These are phyloP conservation scores for Blechomonas ayalai DNA, from an alignment of 208 protist genomes.

Conservation along the genomic window DNA sequence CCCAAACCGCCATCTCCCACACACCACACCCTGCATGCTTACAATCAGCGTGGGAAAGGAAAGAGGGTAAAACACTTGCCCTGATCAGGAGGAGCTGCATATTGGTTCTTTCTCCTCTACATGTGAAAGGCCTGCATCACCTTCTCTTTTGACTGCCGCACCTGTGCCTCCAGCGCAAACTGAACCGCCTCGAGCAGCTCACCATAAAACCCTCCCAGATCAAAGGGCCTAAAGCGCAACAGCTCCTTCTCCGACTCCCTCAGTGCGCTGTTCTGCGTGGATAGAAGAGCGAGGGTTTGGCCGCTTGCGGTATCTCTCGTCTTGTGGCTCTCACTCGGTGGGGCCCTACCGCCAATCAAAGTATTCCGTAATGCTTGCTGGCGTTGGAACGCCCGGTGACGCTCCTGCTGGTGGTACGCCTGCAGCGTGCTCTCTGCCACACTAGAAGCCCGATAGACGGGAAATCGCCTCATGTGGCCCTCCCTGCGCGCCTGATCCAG, in stretches of 20 bases:
- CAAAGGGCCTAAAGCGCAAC: conserved; percentile 42
- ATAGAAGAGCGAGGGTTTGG: no score
- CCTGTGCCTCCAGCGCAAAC: conserved; percentile 48
- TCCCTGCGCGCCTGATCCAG: not conserved
- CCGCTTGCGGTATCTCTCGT: no score
- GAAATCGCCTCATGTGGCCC: conserved; percentile 19
- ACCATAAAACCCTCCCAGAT: conserved; percentile 54
- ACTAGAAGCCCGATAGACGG: conserved; percentile 55
- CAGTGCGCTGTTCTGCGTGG: conserved; percentile 10
- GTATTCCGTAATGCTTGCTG: not conserved
- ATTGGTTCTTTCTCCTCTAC: conserved; percentile 13
- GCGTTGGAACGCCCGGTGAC: not conserved
- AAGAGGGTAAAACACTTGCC: no score
- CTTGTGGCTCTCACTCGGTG: no score
- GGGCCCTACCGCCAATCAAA: no score
- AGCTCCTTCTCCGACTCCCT: conserved; percentile 37
- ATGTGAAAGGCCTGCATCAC: conserved; percentile 37
- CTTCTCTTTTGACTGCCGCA: conserved; percentile 29
- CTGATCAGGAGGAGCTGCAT: no score
- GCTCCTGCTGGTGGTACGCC: conserved; percentile 12
- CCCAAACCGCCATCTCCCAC: no score
- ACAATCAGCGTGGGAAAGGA: no score
- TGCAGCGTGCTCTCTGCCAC: conserved; percentile 67
- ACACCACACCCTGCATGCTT: no score
- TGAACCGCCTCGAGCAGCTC: conserved; percentile 57